Conservation (phyloP, 1,284 basidiomycete genomes). For the Retiboletus flavoniger region DNA sequence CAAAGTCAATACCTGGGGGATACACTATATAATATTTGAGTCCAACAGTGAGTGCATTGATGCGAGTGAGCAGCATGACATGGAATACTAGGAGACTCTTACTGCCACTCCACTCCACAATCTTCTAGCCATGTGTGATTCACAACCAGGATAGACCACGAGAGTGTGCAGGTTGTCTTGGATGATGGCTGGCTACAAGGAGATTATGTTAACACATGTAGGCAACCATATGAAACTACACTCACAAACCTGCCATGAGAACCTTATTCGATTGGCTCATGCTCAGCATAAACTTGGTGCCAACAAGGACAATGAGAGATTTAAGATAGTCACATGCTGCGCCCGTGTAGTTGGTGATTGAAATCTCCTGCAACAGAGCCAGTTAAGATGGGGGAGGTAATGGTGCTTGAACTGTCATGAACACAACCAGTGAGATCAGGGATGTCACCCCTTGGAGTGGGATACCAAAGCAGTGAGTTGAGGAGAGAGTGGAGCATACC, state of each 20-base stretch:
- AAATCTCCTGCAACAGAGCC: conserved; percentile 54
- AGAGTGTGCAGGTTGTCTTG: conserved; percentile 59
- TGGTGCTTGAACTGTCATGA: conserved; percentile 16
- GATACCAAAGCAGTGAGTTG: conserved; percentile 58
- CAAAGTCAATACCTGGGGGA: conserved; percentile 66
- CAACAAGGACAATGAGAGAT: conserved; percentile 73
- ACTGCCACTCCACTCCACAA: conserved; percentile 75
- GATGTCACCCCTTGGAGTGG: conserved; percentile 44
- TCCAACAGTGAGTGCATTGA: conserved; percentile 52
- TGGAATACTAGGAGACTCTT: not conserved
- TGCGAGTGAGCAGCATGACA: not conserved
- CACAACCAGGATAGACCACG: conserved; percentile 83
- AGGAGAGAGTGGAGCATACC: conserved; percentile 63
- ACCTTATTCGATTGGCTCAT: conserved; percentile 75
- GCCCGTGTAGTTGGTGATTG: conserved; percentile 86
- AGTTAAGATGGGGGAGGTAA: not conserved
- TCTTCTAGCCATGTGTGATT: conserved; percentile 91
- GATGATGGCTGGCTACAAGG: conserved; percentile 22
- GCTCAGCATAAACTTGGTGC: conserved; percentile 76
- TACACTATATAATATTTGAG: conserved; percentile 67
- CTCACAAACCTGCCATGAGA: conserved; percentile 78
- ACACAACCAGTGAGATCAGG: conserved; percentile 47
- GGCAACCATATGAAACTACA: not conserved
- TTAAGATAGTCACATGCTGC: conserved; percentile 83
- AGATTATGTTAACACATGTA: not conserved